Conservation (phyloP, 73 alveolate species). For the Paramecium biaurelia region DNA sequence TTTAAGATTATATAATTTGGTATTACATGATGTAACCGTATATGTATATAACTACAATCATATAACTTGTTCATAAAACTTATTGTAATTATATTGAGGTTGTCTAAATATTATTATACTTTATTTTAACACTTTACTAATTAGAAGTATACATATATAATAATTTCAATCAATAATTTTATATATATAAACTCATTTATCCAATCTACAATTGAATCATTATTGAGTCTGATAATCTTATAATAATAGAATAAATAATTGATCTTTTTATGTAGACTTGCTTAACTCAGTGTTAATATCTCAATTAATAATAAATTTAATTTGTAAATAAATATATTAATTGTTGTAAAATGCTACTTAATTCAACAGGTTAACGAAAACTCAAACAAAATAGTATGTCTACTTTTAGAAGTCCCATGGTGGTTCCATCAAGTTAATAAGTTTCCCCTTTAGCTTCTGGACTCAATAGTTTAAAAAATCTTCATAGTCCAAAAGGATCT, state of each 20-base stretch:
- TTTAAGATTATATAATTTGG: no score
- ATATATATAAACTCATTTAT: no score
- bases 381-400: neutral
- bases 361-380: neutral
- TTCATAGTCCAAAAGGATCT: conserved; percentile 27
- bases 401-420: neutral
- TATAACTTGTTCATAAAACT: no score
- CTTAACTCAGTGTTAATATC: neutral
- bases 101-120: no score
- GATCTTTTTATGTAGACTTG: neutral
- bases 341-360: neutral
- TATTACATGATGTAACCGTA: no score
- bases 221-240: neutral
- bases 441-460: conserved; percentile 33
- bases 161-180: no score
- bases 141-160: no score
- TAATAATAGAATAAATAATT: neutral
- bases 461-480: neutral
- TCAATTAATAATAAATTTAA: neutral
- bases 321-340: neutral
- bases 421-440: neutral
- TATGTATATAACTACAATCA: no score
- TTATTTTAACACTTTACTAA: no score
- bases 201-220: neutral
- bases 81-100: no score